Percentiles rank a stretch among this genome's conserved stretches.
These are phyloP conservation scores for Larix kaempferi DNA, from an alignment of 75 land plant genomes.

Conservation along the genomic window DNA sequence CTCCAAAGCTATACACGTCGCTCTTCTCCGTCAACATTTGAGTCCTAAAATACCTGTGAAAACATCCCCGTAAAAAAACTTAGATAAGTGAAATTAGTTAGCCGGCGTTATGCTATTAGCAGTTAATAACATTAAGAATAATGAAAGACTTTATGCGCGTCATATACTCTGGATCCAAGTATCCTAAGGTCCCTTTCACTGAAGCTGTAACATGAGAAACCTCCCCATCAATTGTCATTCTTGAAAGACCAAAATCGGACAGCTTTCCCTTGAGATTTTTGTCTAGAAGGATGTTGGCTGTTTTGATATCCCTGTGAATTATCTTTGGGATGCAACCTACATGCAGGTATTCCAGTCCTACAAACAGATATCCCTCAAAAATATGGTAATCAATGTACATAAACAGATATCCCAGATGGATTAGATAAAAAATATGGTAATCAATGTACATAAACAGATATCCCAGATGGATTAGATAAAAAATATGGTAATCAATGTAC, in stretches of 20 bases:
- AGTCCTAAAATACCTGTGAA: slow-evolving; percentile 13
- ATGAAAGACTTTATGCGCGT: neutral
- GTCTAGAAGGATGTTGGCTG: slow-evolving; percentile 7
- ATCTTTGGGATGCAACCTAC: slow-evolving; percentile 9
- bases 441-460: too few species aligned
- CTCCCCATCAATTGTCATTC: neutral
- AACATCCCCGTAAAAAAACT: too few species aligned
- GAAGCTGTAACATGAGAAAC: slow-evolving; percentile 10
- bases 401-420: too few species aligned
- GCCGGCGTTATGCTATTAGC: too few species aligned
- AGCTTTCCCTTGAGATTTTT: slow-evolving; percentile 7
- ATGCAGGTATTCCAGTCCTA: slow-evolving; percentile 21
- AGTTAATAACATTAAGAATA: too few species aligned
- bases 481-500: neutral
- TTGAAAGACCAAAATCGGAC: slow-evolving; percentile 16
- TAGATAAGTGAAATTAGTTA: too few species aligned
- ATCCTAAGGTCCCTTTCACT: slow-evolving; percentile 27
- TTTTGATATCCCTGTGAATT: slow-evolving; percentile 17
- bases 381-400: too few species aligned
- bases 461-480: neutral
- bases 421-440: too few species aligned
- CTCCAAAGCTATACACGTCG: slow-evolving; percentile 31
- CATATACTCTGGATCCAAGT: slow-evolving; percentile 22
- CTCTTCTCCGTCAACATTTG: slow-evolving; percentile 17
- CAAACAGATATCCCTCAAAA: too few species aligned